Percentiles rank a stretch among this genome's conserved stretches.
Conservation (phyloP, 305 asterid species). For the Fraxinus platypoda region DNA sequence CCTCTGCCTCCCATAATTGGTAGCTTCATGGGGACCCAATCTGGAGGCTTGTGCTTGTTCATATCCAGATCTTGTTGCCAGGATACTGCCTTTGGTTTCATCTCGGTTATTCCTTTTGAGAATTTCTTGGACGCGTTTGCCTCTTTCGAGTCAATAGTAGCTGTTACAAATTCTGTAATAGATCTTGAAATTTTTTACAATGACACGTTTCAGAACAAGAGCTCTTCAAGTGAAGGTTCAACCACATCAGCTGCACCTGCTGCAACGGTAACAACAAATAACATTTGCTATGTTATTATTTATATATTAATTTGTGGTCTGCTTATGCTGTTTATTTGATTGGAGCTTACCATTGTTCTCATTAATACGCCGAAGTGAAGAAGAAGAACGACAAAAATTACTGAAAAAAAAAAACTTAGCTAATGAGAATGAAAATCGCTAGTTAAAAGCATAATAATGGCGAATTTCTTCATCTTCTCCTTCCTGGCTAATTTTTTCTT, state of each 20-base stretch:
- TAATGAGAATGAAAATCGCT: not conserved
- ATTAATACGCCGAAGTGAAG: not conserved
- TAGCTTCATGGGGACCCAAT: not conserved
- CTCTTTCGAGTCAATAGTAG: not conserved
- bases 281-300: not conserved
- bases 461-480: too few species aligned
- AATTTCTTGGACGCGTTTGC: not conserved
- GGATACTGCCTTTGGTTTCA: not conserved
- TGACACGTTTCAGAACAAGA: constrained; percentile 41
- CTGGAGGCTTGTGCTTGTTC: not conserved
- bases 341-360: not conserved
- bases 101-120: not conserved
- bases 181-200: constrained; percentile 18
- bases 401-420: not conserved
- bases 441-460: not conserved
- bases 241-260: constrained; percentile 47
- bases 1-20: not conserved
- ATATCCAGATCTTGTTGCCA: not conserved
- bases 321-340: not conserved
- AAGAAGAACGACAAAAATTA: not conserved
- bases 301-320: not conserved
- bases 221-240: constrained; percentile 57
- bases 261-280: constrained; percentile 37
- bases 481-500: too few species aligned
- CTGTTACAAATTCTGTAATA: not conserved